Evolutionary conservation across 495 filamentous ascomycete genomes (phyloP), one percentile per base, ranked within the genome.

Genomic region (Filosporella fistucella): DNA sequence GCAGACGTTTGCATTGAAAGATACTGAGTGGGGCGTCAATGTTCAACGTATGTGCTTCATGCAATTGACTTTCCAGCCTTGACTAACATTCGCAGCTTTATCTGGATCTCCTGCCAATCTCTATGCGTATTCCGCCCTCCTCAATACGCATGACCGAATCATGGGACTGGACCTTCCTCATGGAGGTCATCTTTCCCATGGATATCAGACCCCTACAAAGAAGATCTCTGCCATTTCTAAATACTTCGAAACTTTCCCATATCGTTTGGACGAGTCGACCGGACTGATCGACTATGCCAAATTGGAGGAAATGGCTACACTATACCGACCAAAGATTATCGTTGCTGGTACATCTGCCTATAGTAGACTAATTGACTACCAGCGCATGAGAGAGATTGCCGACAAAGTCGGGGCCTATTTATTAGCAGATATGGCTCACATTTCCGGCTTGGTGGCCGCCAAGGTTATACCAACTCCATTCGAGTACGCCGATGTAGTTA

Each of bases 171-270:
- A 98, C 65, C 78, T 98, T 13, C 93, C 93, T 35, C 93, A 98
- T 58, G 93, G 93, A 39, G 93, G 93, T 45, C 93, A 98, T 68
- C 76, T 98, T 30, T 97, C 93, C 13, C 93, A 98, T 65, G 93
- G 93, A 42, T 98, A 98, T 68, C 93, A 98, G 67, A 96, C 85
- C 11, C 91, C 94, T 1, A 90, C 87, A 34, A 97, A 96, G 75
- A 98, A 98, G 76, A 96, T 98, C 57, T 97, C 93, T 13, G 86
- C 87, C 56, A 85, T 98, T 46, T 97, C 93, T 34, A 96, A 96
- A 66, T 98, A 98, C 70, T 98, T 97, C 61, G 93, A 98, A 73
- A 97, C 94, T 4, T 64, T 98, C 11, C 93, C 93, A 1, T 98
- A 98, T 70, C 81, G 89, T 22, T 77, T 98, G 21, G 83, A 98